Evolutionary conservation across 495 filamentous ascomycete genomes (phyloP).

Genomic region (Saxispiralis lemnorum): DNA sequence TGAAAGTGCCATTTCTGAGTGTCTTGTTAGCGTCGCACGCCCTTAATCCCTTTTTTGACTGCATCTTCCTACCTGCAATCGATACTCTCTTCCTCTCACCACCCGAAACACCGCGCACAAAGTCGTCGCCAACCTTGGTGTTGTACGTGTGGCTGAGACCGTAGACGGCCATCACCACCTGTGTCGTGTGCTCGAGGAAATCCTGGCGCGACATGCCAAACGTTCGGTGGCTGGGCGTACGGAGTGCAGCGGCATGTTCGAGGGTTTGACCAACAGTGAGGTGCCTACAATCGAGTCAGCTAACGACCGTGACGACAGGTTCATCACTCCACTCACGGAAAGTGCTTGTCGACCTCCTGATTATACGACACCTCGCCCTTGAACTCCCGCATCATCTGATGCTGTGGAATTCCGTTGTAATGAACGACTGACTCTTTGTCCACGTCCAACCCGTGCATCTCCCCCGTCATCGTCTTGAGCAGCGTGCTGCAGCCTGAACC

Average conservation of each 20-base stretch:
- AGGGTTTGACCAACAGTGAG: slow-evolving; percentile 24
- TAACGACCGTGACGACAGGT: too few relatives aligned
- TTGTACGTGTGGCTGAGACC: slow-evolving; percentile 16
- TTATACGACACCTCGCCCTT: slow-evolving; percentile 37
- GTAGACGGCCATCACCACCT: slow-evolving; percentile 15
- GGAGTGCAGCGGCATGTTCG: slow-evolving; percentile 16
- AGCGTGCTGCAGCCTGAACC: slow-evolving; percentile 59
- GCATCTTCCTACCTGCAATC: too few relatives aligned
- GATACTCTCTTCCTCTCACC: slow-evolving; percentile 20
- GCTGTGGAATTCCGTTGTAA: slow-evolving; percentile 33
- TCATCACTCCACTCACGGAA: slow-evolving; percentile 16
- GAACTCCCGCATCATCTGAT: slow-evolving; percentile 44
- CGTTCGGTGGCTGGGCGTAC: slow-evolving; percentile 1
- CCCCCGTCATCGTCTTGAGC: slow-evolving; percentile 30
- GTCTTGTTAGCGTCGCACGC: too few relatives aligned
- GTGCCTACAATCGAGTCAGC: slow-evolving; percentile 1
- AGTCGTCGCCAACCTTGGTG: slow-evolving; percentile 19
- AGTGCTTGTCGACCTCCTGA: slow-evolving; percentile 62
- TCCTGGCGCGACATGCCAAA: background rate
- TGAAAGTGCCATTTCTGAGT: slow-evolving; percentile 7
- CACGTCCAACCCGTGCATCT: slow-evolving; percentile 14
- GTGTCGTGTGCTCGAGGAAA: slow-evolving; percentile 5
- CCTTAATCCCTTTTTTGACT: too few relatives aligned
- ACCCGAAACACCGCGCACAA: slow-evolving; percentile 17
- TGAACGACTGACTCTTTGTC: slow-evolving; percentile 20